Evolutionary conservation across 169 alveolate genomes (phyloP).

Genomic region (Plasmodium berghei): DNA sequence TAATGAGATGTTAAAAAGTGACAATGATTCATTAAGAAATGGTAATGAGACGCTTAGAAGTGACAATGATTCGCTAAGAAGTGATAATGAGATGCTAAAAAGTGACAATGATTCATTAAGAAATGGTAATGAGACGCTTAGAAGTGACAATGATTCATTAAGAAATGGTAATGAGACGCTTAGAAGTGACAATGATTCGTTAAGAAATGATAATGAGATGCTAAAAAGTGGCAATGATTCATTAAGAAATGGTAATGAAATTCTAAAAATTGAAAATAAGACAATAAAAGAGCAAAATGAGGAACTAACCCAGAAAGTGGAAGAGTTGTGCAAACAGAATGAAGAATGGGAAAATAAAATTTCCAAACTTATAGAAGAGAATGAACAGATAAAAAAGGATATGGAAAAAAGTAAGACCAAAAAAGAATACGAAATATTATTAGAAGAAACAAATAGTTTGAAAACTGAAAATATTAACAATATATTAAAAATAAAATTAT

Average conservation of each 20-base stretch:
- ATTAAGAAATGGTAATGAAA: background rate
- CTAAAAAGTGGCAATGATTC: background rate
- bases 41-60: too few relatives aligned
- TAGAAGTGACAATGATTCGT: background rate
- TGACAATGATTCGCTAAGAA: too few relatives aligned
- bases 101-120: background rate
- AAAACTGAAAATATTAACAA: constrained; percentile 30
- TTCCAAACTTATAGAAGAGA: background rate
- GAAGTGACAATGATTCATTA: background rate
- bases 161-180: too few relatives aligned
- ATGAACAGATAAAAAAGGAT: background rate
- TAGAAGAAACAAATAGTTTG: constrained; percentile 9
- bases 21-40: too few relatives aligned
- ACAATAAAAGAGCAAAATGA: background rate
- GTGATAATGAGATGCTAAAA: too few relatives aligned
- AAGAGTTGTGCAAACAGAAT: background rate
- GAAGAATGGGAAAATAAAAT: background rate
- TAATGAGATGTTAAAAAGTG: background rate
- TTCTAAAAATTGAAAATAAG: background rate
- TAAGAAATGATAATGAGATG: background rate
- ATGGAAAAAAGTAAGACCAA: background rate
- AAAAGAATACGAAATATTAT: constrained; percentile 9
- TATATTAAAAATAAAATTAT: constrained; percentile 12
- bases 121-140: background rate
- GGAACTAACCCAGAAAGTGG: background rate